Percentiles rank a stretch among this genome's conserved stretches.
phyloP scores from a whole-genome alignment of 2,329 filamentous ascomycete genomes.

The Alternaria infectoria region DNA sequence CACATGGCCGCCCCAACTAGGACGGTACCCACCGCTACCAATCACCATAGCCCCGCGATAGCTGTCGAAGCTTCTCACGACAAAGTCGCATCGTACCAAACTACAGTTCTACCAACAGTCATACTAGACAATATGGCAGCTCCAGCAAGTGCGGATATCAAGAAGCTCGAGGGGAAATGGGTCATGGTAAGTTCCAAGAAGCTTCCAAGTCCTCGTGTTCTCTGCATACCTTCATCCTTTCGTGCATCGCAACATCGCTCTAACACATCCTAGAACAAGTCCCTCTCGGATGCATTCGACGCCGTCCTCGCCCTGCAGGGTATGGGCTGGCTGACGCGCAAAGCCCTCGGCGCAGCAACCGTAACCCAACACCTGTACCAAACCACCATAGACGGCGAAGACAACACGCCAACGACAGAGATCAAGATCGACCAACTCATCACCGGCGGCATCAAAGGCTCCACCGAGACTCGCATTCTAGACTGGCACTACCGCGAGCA shows the following conservation, averaged over 20 bases:
- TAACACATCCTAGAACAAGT: conserved; percentile 68
- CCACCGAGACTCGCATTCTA: conserved; percentile 62
- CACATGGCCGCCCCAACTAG: background rate
- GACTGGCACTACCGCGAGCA: conserved; percentile 69
- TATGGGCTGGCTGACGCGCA: conserved; percentile 70
- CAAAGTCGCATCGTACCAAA: background rate
- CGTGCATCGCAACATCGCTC: background rate
- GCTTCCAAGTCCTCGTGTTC: background rate
- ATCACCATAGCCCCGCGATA: conserved; percentile 3
- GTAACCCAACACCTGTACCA: conserved; percentile 67
- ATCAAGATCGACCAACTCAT: conserved; percentile 75
- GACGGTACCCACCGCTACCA: background rate
- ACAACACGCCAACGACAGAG: conserved; percentile 52
- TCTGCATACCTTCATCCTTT: background rate
- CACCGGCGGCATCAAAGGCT: conserved; percentile 74
- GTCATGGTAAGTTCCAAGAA: conserved; percentile 36
- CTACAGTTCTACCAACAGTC: background rate
- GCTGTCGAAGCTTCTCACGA: conserved; percentile 2
- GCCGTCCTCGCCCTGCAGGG: conserved; percentile 68
- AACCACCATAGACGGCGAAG: conserved; percentile 22
- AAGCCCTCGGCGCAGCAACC: conserved; percentile 71
- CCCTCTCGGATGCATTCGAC: conserved; percentile 72
- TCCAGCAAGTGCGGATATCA: conserved; percentile 41
- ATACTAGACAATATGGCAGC: conserved; percentile 44
- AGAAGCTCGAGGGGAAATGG: conserved; percentile 49